A percentile compares a stretch with the other conserved stretches of the same genome.
Evolutionary conservation across 2,329 filamentous ascomycete genomes (phyloP).

Genomic region (Hypomyces rosellus): DNA sequence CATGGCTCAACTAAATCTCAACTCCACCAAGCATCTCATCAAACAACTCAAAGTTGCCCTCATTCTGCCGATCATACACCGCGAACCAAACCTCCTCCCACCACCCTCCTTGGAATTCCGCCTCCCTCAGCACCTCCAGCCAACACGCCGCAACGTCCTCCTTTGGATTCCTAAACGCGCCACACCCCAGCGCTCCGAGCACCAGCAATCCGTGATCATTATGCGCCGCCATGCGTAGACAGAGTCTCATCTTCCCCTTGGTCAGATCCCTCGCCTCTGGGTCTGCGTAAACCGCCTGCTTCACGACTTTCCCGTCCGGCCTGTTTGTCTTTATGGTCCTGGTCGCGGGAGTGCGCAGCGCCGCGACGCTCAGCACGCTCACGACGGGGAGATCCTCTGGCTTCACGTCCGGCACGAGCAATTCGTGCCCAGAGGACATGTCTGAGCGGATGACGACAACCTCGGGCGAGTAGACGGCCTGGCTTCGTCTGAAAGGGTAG

Average conservation of each 20-base stretch:
- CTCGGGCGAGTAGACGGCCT: conserved; percentile 53
- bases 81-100: conserved; percentile 61
- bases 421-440: conserved; percentile 37
- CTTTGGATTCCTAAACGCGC: conserved; percentile 58
- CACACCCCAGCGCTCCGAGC: conserved; percentile 64
- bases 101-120: conserved; percentile 58
- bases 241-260: conserved; percentile 57
- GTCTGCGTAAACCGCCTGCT: conserved; percentile 34
- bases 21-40: conserved; percentile 34
- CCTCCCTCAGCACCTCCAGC: conserved; percentile 52
- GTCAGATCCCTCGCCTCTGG: conserved; percentile 44
- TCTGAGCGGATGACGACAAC: conserved; percentile 53
- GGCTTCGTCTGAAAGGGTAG: conserved; percentile 47
- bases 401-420: conserved; percentile 30
- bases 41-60: conserved; percentile 48
- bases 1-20: conserved; percentile 18
- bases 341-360: conserved; percentile 37
- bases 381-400: conserved; percentile 41
- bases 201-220: conserved; percentile 54
- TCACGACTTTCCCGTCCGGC: conserved; percentile 16
- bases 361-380: conserved; percentile 57
- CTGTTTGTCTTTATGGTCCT: conserved; percentile 14
- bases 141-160: conserved; percentile 58
- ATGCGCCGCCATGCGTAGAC: conserved; percentile 52
- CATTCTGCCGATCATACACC: conserved; percentile 40